These are phyloP conservation scores for Encephalitozoon cuniculi DNA, from an alignment of 371 early-diverging fungal genomes.

Conservation along the genomic window DNA sequence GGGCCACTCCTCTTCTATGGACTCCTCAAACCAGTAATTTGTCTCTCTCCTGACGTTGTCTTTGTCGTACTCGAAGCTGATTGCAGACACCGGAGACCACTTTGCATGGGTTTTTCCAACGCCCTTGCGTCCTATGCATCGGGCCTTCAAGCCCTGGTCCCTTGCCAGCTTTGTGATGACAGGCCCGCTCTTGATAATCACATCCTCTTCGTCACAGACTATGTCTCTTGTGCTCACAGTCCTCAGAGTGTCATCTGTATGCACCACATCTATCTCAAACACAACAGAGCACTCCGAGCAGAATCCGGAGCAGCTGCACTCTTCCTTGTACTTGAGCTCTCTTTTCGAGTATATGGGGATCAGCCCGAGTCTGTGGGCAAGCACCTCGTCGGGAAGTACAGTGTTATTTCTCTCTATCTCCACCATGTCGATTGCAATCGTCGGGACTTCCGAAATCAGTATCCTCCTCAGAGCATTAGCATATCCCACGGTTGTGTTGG, in stretches of 20 bases:
- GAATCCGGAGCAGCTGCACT: constrained; percentile 66
- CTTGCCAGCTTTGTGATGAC: constrained; percentile 84
- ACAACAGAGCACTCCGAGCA: constrained; percentile 79
- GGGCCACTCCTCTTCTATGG: constrained; percentile 60
- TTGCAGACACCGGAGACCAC: constrained; percentile 86
- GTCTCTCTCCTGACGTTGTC: constrained; percentile 79
- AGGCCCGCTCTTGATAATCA: constrained; percentile 74
- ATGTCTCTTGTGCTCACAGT: constrained; percentile 60
- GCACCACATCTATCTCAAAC: constrained; percentile 66
- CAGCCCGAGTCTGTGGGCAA: constrained; percentile 90
- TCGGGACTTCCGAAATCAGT: constrained; percentile 69
- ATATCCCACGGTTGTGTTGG: constrained; percentile 79
- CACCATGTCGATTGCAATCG: constrained; percentile 79
- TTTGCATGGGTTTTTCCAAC: constrained; percentile 91
- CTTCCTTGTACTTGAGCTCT: constrained; percentile 62
- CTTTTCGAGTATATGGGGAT: constrained; percentile 82
- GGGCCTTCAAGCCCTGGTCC: constrained; percentile 78
- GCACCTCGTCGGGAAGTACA: constrained; percentile 86
- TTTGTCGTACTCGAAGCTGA: constrained; percentile 89
- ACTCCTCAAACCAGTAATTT: constrained; percentile 84
- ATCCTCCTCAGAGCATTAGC: constrained; percentile 89
- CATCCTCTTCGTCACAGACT: constrained; percentile 65
- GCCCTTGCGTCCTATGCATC: constrained; percentile 80
- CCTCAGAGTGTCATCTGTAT: constrained; percentile 6
- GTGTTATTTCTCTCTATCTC: constrained; percentile 82